A percentile compares a stretch with the other conserved stretches of the same genome.
These are phyloP conservation scores for Carpinus viminea DNA, from an alignment of 306 rosid genomes.

Conservation along the genomic window DNA sequence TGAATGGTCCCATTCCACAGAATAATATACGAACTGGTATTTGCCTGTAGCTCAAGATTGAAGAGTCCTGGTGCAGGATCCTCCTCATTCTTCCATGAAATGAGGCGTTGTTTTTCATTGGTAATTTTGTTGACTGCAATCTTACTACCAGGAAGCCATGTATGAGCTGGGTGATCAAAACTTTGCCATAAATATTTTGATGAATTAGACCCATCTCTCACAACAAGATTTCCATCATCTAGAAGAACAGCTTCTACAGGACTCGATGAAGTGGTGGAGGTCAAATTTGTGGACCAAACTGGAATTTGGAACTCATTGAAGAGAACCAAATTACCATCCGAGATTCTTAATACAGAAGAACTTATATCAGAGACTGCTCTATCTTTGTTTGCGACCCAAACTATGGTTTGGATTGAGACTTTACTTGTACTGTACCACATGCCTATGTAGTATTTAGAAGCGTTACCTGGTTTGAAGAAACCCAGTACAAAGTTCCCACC, in stretches of 20 bases:
- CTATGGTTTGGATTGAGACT: slow-evolving; percentile 25
- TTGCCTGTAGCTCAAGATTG: slow-evolving; percentile 40
- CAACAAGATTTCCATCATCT: slow-evolving; percentile 56
- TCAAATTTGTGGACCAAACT: slow-evolving; percentile 69
- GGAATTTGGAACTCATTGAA: slow-evolving; percentile 30
- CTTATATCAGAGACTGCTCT: slow-evolving; percentile 44
- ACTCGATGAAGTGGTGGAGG: slow-evolving; percentile 8
- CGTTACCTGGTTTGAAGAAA: slow-evolving; percentile 52
- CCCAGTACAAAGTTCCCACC: slow-evolving; percentile 54
- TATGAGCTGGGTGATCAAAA: slow-evolving; percentile 60
- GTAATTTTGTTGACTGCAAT: slow-evolving; percentile 40
- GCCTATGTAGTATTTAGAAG: slow-evolving; percentile 58
- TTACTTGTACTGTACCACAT: slow-evolving; percentile 51
- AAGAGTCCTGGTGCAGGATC: slow-evolving; percentile 54
- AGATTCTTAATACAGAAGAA: slow-evolving; percentile 41
- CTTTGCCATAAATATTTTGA: slow-evolving; percentile 50
- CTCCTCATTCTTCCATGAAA: slow-evolving; percentile 60
- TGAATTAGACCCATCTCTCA: slow-evolving; percentile 31
- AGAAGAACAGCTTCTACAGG: slow-evolving; percentile 35
- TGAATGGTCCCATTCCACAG: slow-evolving; percentile 39
- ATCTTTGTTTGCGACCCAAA: slow-evolving; percentile 75
- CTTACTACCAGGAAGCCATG: slow-evolving; percentile 61
- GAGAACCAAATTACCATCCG: slow-evolving; percentile 46
- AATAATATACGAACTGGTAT: slow-evolving; percentile 22
- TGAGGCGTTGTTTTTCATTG: slow-evolving; percentile 43